phyloP scores from a whole-genome alignment of 805 yeast species.

The Saturnispora silvae region DNA sequence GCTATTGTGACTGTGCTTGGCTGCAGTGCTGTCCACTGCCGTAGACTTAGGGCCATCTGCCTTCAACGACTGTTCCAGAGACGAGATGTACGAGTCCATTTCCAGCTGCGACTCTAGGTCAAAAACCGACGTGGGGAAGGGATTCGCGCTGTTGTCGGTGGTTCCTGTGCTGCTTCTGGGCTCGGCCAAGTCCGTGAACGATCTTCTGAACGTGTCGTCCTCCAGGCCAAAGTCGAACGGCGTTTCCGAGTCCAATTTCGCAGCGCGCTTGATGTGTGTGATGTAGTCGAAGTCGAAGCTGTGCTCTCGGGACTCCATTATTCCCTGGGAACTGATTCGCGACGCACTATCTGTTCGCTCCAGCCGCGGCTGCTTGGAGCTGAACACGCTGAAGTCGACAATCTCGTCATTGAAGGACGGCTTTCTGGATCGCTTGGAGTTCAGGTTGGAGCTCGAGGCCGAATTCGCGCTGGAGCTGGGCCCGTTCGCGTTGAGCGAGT shows the following conservation, averaged over 20 bases:
- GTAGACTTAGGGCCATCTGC: not conserved
- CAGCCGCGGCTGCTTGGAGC: constrained; percentile 5
- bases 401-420: constrained; percentile 8
- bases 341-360: constrained; percentile 2
- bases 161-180: too few relatives aligned
- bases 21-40: too few relatives aligned
- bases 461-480: too few relatives aligned
- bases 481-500: constrained; percentile 19
- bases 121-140: not conserved
- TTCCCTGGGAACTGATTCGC: not conserved
- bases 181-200: too few relatives aligned
- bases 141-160: not conserved
- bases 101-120: not conserved
- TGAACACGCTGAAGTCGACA: constrained; percentile 4
- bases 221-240: too few relatives aligned
- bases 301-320: not conserved
- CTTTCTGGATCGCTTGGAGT: constrained; percentile 13
- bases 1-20: too few relatives aligned
- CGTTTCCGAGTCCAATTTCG: constrained; percentile 27
- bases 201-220: too few relatives aligned
- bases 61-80: not conserved
- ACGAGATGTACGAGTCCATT: not conserved
- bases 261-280: constrained; percentile 28
- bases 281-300: constrained; percentile 24
- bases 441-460: constrained; percentile 21